A percentile compares a stretch with the other conserved stretches of the same genome.
Conservation (phyloP, 352 stramenopile genomes). For the Globisporangium emineosum region DNA sequence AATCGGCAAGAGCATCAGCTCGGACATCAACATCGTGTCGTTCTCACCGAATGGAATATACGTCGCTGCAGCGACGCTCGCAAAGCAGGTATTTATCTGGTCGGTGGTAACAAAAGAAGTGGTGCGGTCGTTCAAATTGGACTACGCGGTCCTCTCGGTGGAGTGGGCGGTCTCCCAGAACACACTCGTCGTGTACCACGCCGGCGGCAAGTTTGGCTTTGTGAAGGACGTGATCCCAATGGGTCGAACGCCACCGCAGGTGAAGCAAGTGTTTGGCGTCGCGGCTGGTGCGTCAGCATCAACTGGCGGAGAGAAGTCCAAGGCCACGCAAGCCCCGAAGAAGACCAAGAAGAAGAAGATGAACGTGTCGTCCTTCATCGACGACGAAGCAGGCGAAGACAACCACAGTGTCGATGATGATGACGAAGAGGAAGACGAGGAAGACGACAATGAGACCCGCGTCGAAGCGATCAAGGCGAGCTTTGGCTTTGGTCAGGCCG, state of each 20-base stretch:
- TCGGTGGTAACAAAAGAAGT: constrained; percentile 42
- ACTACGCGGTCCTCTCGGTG: constrained; percentile 54
- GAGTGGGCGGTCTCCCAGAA: constrained; percentile 61
- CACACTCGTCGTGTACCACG: constrained; percentile 52
- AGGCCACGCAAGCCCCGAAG: constrained; percentile 13
- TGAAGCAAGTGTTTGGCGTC: constrained; percentile 25
- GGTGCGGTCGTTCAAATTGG: constrained; percentile 53
- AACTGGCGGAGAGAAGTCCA: background rate
- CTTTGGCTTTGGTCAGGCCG: constrained; percentile 63
- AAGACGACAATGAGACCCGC: constrained; percentile 60
- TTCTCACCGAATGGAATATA: constrained; percentile 85
- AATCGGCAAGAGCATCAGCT: constrained; percentile 43
- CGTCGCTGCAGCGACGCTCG: constrained; percentile 57
- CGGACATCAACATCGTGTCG: constrained; percentile 64
- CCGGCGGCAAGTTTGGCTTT: constrained; percentile 56
- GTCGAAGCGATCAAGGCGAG: constrained; percentile 82
- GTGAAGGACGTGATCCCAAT: constrained; percentile 63
- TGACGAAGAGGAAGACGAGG: constrained; percentile 33
- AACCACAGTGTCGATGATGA: constrained; percentile 23
- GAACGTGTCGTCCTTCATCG: constrained; percentile 37
- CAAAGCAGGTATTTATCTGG: constrained; percentile 79
- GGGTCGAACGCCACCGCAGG: constrained; percentile 51
- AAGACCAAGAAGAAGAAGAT: constrained; percentile 25
- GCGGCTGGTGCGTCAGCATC: background rate
- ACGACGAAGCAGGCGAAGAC: constrained; percentile 47